These are phyloP conservation scores for Scheffersomyces lignosus DNA, from an alignment of 805 yeast genomes.

Conservation along the genomic window DNA sequence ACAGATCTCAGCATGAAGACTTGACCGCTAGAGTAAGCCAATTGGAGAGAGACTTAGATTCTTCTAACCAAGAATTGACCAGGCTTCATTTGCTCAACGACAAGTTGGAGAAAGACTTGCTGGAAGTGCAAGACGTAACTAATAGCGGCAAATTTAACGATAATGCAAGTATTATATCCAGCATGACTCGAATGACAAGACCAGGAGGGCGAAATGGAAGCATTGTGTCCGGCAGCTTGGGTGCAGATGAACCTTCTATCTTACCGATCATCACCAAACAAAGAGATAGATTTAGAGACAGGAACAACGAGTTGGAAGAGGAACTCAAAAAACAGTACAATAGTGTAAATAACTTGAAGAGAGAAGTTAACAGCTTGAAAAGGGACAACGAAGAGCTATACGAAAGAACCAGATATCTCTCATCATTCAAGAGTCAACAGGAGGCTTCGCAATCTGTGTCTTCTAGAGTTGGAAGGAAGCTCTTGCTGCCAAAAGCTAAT, in stretches of 20 bases:
- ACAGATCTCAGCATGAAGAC: constrained; percentile 58
- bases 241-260: constrained; percentile 47
- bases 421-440: constrained; percentile 44
- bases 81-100: constrained; percentile 48
- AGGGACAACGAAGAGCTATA: constrained; percentile 76
- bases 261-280: constrained; percentile 90
- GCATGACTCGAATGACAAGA: constrained; percentile 39
- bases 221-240: constrained; percentile 36
- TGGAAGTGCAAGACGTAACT: constrained; percentile 48
- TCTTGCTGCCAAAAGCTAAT: constrained; percentile 33
- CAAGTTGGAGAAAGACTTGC: constrained; percentile 74
- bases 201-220: constrained; percentile 31
- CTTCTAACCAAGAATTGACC: constrained; percentile 37
- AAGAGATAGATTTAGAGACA: constrained; percentile 87
- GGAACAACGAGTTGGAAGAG: constrained; percentile 81
- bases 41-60: constrained; percentile 39
- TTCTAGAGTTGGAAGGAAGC: constrained; percentile 14
- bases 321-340: constrained; percentile 62
- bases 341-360: constrained; percentile 57
- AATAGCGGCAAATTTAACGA: constrained; percentile 52
- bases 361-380: constrained; percentile 64
- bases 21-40: constrained; percentile 37
- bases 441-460: constrained; percentile 9
- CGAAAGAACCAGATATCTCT: constrained; percentile 70
- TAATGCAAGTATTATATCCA: constrained; percentile 67